Evolutionary conservation across 192 early-diverging fungal genomes (phyloP), one percentile per base, ranked within the genome.

Genomic region (Coemansia sp.): DNA sequence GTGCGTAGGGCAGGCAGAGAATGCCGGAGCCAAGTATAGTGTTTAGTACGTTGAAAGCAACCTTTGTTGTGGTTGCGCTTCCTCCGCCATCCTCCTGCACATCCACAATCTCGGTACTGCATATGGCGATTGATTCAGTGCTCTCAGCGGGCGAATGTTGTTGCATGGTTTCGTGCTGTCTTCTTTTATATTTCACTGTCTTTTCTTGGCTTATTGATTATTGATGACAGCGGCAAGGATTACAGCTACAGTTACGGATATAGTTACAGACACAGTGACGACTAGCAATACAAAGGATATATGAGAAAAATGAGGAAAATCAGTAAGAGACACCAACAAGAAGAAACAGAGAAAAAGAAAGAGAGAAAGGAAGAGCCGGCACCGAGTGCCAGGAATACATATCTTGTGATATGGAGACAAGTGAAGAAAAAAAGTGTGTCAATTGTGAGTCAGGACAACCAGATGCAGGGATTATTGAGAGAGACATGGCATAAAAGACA

Each of bases 11-110:
- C 13, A 90, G 63, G 6, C 87, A 85, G 10, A 90, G 71, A 41
- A 90, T 85, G 9, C 89, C 89, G 39, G 87, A 86, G 15, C 89
- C 89, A 5, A 89, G 85, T 9, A 87, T 89, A 12, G 87, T 85
- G 68, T 90, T 90, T 9, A 90, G 83, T 43, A 90, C 81, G 43
- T 87, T 89, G 61, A 88, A 85, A 6, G 84, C 70, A 4, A 72
- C 75, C 61, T 61, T 61, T 42, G 38, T 45, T 6, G 66, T 68
- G 57, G 57, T 68, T 15, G 58, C 56, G 21, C 58, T 58, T 13
- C 57, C 66, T 59, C 57, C n/a, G 52, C 32, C 32, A 32, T 32
- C 32, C 32, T 32, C 32, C 32, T 32, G 32, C 32, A 32, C 32
- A 32, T 32, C 32, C 32, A 32, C 32, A 32, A 32, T 32, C 32